Evolutionary conservation across 345 rosid species (phyloP), one percentile per base, ranked within the genome.

Genomic region (Trapa incisa): DNA sequence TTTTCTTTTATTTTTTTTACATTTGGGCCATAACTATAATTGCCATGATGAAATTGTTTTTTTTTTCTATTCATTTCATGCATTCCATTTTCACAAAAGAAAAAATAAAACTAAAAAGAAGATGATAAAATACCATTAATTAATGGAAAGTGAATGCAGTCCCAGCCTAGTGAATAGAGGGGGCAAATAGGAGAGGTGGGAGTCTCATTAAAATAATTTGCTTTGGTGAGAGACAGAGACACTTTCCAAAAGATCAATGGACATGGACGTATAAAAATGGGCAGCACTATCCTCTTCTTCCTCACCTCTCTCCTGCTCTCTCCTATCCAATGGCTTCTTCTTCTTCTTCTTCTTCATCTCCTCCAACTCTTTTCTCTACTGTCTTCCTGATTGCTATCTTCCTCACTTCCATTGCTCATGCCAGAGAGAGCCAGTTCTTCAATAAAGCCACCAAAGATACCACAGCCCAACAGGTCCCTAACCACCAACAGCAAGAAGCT

Each of bases 391-490:
- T 16, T 47, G 67, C 37, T 67, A 36, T 66, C 65, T 4, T 10
- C 66, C 13, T 7, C 13, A 54, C 67, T 36, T 64, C 75, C 33
- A 76, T 74, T 2, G 68, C 80, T 66, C 60, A 76, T 35, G 77
- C 73, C 3, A 73, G 79, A 66, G 81, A 78, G 45, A 72, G 81
- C 66, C 73, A 79, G 15, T 73, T 79, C 79, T 81, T 81, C 50
- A 76, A 76, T 79, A 81, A 78, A 73, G 68, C 79, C 68, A 68
- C 79, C 66, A 63, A 63, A 14, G 66, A 63, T 29, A 63, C 66
- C 47, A 63, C 66, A 37, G 22, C 66, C 14, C 37, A 14, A 13
- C 10, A 4, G 2, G 47, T 63, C 33, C 66, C 66, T 3, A 39
- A 6, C 47, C 5, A 65, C 56, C 62, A 12, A 47, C 70, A 66